These are phyloP conservation scores for Acacia pycnantha DNA, from an alignment of 331 rosid species.

Conservation along the genomic window DNA sequence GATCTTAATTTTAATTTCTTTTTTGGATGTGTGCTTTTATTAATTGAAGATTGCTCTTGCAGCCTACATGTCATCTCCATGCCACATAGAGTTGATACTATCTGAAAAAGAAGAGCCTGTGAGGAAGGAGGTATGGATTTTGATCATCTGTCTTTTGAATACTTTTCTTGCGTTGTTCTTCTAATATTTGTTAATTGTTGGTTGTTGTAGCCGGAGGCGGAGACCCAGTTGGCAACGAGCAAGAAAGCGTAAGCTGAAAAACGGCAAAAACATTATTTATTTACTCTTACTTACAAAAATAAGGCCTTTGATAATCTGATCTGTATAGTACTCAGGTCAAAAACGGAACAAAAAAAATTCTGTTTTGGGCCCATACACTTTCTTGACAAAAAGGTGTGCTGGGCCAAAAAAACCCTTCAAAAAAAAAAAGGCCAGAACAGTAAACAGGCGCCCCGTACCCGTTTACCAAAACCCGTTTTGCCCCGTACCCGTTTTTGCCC, in stretches of 20 bases:
- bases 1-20: not conserved
- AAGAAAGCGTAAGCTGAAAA: constrained; percentile 71
- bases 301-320: no score
- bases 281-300: no score
- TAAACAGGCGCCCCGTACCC: no score
- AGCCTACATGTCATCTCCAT: constrained; percentile 98
- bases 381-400: no score
- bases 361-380: no score
- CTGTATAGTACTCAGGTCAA: no score
- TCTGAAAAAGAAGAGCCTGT: constrained; percentile 93
- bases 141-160: not conserved
- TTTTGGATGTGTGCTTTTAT: not conserved
- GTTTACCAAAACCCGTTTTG: no score
- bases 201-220: constrained; percentile 65
- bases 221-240: constrained; percentile 74
- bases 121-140: constrained; percentile 71
- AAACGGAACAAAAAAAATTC: no score
- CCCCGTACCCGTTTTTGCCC: no score
- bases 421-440: no score
- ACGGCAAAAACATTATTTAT: no score
- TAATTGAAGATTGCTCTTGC: not conserved
- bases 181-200: not conserved
- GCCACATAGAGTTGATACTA: constrained; percentile 90
- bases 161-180: not conserved
- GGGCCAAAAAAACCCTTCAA: no score